These are phyloP conservation scores for Eucalyptus paniculata DNA, from an alignment of 345 rosid species.

Conservation along the genomic window DNA sequence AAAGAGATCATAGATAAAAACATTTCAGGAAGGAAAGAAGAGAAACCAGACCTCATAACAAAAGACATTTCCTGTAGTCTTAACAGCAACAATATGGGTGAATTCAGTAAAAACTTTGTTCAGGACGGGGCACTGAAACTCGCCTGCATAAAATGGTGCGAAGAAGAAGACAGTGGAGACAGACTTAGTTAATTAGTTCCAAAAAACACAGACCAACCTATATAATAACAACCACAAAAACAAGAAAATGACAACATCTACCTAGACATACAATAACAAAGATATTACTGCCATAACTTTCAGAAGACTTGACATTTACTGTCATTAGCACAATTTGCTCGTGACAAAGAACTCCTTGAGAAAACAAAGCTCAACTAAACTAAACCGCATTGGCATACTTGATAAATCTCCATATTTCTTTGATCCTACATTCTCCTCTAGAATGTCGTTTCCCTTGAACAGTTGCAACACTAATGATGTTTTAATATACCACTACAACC, in stretches of 20 bases:
- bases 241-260: neutral
- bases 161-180: neutral
- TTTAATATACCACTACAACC: neutral
- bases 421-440: neutral
- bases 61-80: slow-evolving; percentile 84
- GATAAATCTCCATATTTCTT: neutral
- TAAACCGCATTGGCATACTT: neutral
- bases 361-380: neutral
- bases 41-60: slow-evolving; percentile 57
- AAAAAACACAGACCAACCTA: neutral
- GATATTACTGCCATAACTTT: neutral
- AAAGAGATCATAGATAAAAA: neutral
- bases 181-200: neutral
- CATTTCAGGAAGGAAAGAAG: neutral
- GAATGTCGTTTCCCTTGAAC: neutral
- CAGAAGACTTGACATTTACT: neutral
- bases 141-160: slow-evolving; percentile 34
- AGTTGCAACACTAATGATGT: neutral
- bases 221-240: neutral
- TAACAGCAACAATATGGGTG: slow-evolving; percentile 86
- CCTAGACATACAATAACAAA: neutral
- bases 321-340: neutral
- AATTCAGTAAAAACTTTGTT: slow-evolving; percentile 92
- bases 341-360: neutral
- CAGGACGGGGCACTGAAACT: slow-evolving; percentile 81